These are phyloP conservation scores for Oryza meyeriana DNA, from an alignment of 176 grass and related monocot genomes.

Conservation along the genomic window DNA sequence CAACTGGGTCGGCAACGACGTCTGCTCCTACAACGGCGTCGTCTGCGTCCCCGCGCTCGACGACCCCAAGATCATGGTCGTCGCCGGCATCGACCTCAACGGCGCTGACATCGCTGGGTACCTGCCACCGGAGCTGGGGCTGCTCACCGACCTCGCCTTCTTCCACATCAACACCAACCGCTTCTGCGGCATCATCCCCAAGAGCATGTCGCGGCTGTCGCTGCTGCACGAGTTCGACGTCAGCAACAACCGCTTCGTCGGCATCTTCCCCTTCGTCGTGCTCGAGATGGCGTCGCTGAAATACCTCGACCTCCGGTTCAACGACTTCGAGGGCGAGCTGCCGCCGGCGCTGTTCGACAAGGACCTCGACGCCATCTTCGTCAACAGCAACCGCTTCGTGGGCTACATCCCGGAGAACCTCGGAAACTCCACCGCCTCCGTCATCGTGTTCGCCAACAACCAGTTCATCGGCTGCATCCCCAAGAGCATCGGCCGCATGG, in stretches of 20 bases:
- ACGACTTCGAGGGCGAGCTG: slow-evolving; percentile 50
- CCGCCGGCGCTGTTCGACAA: slow-evolving; percentile 44
- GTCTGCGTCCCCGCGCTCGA: slow-evolving; percentile 25
- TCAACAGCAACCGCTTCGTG: slow-evolving; percentile 44
- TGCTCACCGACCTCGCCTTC: slow-evolving; percentile 49
- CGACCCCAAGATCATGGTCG: slow-evolving; percentile 20
- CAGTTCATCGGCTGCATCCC: slow-evolving; percentile 36
- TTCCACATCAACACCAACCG: slow-evolving; percentile 62
- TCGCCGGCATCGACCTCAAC: slow-evolving; percentile 47
- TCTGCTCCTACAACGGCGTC: slow-evolving; percentile 52
- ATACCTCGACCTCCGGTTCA: slow-evolving; percentile 54
- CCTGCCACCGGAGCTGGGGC: slow-evolving; percentile 31
- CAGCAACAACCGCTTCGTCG: slow-evolving; percentile 59
- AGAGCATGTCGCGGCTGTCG: slow-evolving; percentile 21
- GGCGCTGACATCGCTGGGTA: slow-evolving; percentile 57
- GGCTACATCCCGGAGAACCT: slow-evolving; percentile 35
- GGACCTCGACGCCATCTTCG: slow-evolving; percentile 47
- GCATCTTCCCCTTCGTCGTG: slow-evolving; percentile 28
- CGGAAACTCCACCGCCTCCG: slow-evolving; percentile 46
- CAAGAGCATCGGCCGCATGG: slow-evolving; percentile 39
- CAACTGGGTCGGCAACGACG: slow-evolving; percentile 48
- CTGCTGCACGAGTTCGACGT: slow-evolving; percentile 49
- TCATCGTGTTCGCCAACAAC: slow-evolving; percentile 52
- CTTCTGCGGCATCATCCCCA: slow-evolving; percentile 57
- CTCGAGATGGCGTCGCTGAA: slow-evolving; percentile 27